These are phyloP conservation scores for Glarea lozoyensis DNA, from an alignment of 495 filamentous ascomycete species.

Conservation along the genomic window DNA sequence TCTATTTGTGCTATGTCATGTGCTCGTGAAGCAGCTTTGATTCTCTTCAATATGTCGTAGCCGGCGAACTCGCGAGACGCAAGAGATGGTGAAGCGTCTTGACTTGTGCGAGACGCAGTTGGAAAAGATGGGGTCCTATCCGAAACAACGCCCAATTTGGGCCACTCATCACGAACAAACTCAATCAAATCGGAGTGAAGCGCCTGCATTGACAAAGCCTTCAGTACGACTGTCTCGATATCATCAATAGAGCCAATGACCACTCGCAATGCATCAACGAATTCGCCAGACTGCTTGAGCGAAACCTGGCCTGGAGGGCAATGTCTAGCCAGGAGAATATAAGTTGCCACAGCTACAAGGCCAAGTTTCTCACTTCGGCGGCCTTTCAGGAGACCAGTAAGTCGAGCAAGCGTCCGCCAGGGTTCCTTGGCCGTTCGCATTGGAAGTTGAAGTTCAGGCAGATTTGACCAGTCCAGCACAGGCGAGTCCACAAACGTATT, in stretches of 20 bases:
- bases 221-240: neutral
- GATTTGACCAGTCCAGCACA: constrained; percentile 16
- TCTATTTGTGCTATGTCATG: constrained; percentile 10
- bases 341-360: constrained; percentile 32
- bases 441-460: constrained; percentile 4
- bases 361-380: constrained; percentile 19
- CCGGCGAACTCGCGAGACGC: neutral
- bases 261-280: constrained; percentile 18
- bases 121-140: neutral
- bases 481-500: neutral
- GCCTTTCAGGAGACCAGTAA: constrained; percentile 22
- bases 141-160: neutral
- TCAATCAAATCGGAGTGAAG: too few species aligned
- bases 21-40: constrained; percentile 11
- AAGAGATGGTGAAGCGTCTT: neutral
- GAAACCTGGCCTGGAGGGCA: constrained; percentile 13
- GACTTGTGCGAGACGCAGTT: neutral
- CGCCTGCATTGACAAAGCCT: neutral
- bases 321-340: constrained; percentile 28
- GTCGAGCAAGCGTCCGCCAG: constrained; percentile 9
- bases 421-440: constrained; percentile 11
- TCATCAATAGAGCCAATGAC: constrained; percentile 16
- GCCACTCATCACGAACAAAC: neutral
- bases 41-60: constrained; percentile 4
- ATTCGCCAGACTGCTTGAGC: constrained; percentile 14